These are phyloP conservation scores for Pouteria glomerata DNA, from an alignment of 148 eudicot species.

Conservation along the genomic window DNA sequence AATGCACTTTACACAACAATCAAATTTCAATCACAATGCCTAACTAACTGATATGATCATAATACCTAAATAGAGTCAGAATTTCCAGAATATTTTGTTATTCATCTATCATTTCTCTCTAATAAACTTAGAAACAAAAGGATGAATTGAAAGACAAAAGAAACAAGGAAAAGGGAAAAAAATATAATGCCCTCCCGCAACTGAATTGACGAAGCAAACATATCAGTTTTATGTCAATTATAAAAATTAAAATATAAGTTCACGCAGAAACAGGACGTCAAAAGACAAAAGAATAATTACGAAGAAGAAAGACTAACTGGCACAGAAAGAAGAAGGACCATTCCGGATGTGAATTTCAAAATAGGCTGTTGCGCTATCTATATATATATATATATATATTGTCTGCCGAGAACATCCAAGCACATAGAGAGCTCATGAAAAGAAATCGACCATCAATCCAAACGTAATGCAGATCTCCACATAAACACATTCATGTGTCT, in stretches of 20 bases:
- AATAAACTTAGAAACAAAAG: background rate
- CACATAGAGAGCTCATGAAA: background rate
- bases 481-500: no score
- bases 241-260: background rate
- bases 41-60: background rate
- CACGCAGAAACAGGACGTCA: background rate
- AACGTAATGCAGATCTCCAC: background rate
- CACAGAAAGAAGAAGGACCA: background rate
- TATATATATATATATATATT: background rate
- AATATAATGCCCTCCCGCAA: background rate
- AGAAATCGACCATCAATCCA: background rate
- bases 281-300: background rate
- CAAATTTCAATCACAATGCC: background rate
- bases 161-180: background rate
- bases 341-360: background rate
- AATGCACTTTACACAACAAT: background rate
- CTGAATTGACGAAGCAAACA: background rate
- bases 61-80: background rate
- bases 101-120: background rate
- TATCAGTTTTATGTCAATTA: background rate
- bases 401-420: background rate
- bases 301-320: background rate
- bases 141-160: no score
- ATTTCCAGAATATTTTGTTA: background rate
- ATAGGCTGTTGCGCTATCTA: background rate